These are phyloP conservation scores for Xylariomycetidae sp. DNA, from an alignment of 2,329 filamentous ascomycete species.

Conservation along the genomic window DNA sequence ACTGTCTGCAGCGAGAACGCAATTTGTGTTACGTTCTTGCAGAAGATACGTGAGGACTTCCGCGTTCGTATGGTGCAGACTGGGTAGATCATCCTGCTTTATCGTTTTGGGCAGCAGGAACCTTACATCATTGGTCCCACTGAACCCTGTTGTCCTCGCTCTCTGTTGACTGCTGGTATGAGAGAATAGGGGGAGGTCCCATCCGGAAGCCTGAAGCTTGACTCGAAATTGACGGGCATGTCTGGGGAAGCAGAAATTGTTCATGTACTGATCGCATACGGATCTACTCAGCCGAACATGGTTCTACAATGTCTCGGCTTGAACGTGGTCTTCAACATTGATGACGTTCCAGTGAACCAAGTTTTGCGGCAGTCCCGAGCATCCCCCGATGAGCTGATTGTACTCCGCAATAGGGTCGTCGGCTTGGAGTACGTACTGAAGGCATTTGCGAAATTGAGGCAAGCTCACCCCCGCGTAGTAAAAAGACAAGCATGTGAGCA, in stretches of 20 bases:
- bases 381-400: conserved; percentile 38
- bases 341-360: conserved; percentile 50
- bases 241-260: conserved; percentile 58
- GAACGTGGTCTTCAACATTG: conserved; percentile 51
- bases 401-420: conserved; percentile 55
- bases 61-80: neutral
- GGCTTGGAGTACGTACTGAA: conserved; percentile 46
- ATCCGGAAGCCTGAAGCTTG: conserved; percentile 62
- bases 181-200: conserved; percentile 25
- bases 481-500: conserved; percentile 61
- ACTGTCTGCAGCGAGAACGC: neutral
- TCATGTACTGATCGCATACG: conserved; percentile 56
- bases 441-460: conserved; percentile 41
- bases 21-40: neutral
- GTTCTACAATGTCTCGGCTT: conserved; percentile 45
- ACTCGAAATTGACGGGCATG: conserved; percentile 59
- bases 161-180: neutral
- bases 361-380: conserved; percentile 34
- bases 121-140: neutral
- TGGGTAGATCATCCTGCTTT: neutral
- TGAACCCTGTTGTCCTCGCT: neutral
- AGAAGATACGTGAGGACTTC: neutral
- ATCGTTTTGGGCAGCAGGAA: neutral
- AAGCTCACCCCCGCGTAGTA: conserved; percentile 56
- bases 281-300: conserved; percentile 41